Evolutionary conservation across 805 yeast genomes (phyloP), one percentile per base, ranked within the genome.

Genomic region (Schizosaccharomyces osmophilus): DNA sequence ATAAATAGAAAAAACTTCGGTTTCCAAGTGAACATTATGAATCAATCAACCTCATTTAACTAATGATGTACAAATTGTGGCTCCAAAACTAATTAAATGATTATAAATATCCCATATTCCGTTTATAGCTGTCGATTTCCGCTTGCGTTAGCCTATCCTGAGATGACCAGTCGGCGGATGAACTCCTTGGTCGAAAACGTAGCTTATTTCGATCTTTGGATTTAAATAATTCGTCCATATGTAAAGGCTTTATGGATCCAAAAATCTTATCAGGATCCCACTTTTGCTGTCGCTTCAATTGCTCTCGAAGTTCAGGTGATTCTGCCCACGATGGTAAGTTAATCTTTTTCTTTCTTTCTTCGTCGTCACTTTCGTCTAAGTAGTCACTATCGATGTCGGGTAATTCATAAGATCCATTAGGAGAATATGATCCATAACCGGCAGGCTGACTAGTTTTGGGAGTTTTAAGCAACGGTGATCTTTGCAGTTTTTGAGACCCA

Each of bases 211-310:
- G 73, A 2, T 80, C 62, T 48, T 64, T 61, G 45, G 64, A 67
- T 42, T 75, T 77, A 68, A 85, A 86, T 3, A 85, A 79, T 64
- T 82, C 87, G 61, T 81, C 86, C 73, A 83, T 80, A 61, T 81
- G 78, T 63, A 85, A 72, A 1, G 82, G 82, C 0, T 85, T 84
- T 41, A 84, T 78, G 5, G 85, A 83, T 0, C 95, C 95, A 72
- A 87, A 86, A 0, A 87, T 78, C 22, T 75, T 69, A 64, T 76
- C 80, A 0, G 93, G 89, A 67, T 87, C 83, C 63, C 83, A 72
- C 36, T 68, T 69, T 60, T 63, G 69, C 67, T 81, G 83, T 63
- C 76, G 78, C 26, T 70, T 67, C 48, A 82, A 70, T 43, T 76
- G 72, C 39, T 73, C 72, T 55, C 75, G 74, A 61, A 82, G 69